These are phyloP conservation scores for Diplocarpon rosae DNA, from an alignment of 2,329 filamentous ascomycete species.

Conservation along the genomic window DNA sequence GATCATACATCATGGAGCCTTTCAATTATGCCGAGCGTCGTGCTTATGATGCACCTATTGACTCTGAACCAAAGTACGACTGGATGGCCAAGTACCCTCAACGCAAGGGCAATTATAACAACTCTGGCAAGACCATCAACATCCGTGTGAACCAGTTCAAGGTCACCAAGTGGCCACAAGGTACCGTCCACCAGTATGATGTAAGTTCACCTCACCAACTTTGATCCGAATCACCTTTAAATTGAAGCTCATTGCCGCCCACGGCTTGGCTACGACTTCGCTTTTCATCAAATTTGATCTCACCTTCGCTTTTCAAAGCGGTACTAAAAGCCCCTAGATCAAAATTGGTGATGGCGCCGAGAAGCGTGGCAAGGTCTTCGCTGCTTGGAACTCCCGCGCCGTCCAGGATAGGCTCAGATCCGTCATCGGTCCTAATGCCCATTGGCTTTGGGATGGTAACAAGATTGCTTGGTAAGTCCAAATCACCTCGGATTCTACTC, in stretches of 20 bases:
- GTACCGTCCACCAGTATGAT: constrained; percentile 72
- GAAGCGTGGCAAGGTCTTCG: constrained; percentile 56
- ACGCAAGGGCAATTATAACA: constrained; percentile 45
- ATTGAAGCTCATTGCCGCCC: not conserved
- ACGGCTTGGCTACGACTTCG: not conserved
- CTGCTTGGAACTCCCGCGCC: constrained; percentile 59
- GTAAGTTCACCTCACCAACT: constrained; percentile 39
- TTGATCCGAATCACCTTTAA: not conserved
- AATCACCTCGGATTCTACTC: not conserved
- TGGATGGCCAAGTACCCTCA: constrained; percentile 22
- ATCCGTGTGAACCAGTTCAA: constrained; percentile 65
- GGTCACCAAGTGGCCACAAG: constrained; percentile 47
- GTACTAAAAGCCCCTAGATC: constrained; percentile 38
- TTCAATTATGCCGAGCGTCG: constrained; percentile 19
- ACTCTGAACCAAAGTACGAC: constrained; percentile 12
- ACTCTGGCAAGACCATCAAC: constrained; percentile 40
- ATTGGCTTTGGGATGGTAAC: constrained; percentile 71
- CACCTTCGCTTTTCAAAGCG: not conserved
- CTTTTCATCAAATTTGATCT: not conserved
- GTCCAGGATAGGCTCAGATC: constrained; percentile 45
- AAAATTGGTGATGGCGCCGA: constrained; percentile 50
- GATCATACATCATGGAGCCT: constrained; percentile 21
- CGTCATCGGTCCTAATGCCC: constrained; percentile 28
- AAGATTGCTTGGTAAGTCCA: constrained; percentile 68
- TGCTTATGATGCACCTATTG: constrained; percentile 3